Percentiles rank a stretch among this genome's conserved stretches.
Evolutionary conservation across 257 asterid genomes (phyloP).

Genomic region (Rubia yunnanensis): DNA sequence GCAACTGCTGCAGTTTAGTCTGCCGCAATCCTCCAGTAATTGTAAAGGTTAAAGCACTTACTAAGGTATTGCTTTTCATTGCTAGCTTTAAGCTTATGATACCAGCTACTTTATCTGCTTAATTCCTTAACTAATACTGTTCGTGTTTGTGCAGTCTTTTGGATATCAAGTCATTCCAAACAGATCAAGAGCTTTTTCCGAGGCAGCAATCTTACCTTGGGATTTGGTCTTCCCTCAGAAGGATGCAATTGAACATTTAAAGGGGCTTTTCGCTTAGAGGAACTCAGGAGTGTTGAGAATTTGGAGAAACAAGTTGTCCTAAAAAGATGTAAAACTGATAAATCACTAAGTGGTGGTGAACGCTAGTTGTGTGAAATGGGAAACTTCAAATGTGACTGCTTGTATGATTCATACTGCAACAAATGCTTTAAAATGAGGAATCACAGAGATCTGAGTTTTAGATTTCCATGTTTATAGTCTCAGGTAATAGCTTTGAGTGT

Average conservation of each 20-base stretch:
- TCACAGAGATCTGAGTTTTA: constrained; percentile 18
- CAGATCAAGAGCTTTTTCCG: constrained; percentile 46
- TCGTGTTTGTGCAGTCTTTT: constrained; percentile 33
- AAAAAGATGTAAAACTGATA: constrained; percentile 48
- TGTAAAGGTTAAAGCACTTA: constrained; percentile 57
- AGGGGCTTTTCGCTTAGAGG: constrained; percentile 19
- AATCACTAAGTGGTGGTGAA: constrained; percentile 17
- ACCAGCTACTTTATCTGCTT: constrained; percentile 1
- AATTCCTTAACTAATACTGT: constrained; percentile 11
- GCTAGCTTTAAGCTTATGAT: constrained; percentile 11
- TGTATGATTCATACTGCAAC: too few species aligned
- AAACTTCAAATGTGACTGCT: too few species aligned
- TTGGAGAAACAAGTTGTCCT: constrained; percentile 12
- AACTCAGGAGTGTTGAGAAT: constrained; percentile 20
- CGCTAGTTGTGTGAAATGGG: constrained; percentile 19
- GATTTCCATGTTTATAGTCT: constrained; percentile 47
- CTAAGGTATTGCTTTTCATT: constrained; percentile 38
- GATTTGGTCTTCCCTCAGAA: constrained; percentile 53
- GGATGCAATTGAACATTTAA: constrained; percentile 21
- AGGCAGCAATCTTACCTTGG: constrained; percentile 79
- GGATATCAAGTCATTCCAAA: constrained; percentile 38
- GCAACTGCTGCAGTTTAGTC: constrained; percentile 95
- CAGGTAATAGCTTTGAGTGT: constrained; percentile 23
- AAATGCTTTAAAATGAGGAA: constrained; percentile 16
- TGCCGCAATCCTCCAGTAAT: constrained; percentile 89